Conservation (phyloP, 805 yeast genomes). For the Ogataea kodamae region DNA sequence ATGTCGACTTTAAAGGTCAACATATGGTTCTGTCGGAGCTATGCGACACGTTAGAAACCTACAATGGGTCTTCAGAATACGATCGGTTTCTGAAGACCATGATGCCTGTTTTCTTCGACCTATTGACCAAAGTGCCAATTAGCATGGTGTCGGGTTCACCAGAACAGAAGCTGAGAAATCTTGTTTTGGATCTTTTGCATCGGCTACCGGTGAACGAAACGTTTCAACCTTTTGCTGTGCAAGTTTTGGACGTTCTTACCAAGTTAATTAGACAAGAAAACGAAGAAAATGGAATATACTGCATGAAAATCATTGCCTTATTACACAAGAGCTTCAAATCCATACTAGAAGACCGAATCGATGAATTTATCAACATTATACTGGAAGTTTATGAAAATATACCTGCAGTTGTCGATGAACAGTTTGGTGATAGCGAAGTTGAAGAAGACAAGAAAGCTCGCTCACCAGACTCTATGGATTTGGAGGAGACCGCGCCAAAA, state of each 20-base stretch:
- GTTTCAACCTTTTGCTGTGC: slow-evolving; percentile 64
- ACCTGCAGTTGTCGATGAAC: slow-evolving; percentile 67
- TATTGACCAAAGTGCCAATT: slow-evolving; percentile 67
- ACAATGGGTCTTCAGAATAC: slow-evolving; percentile 78
- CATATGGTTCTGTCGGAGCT: slow-evolving; percentile 75
- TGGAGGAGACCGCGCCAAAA: slow-evolving; percentile 43
- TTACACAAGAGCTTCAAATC: slow-evolving; percentile 81
- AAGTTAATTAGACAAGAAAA: slow-evolving; percentile 69
- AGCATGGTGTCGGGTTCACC: slow-evolving; percentile 61
- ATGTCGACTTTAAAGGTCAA: slow-evolving; percentile 54
- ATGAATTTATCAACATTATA: slow-evolving; percentile 73
- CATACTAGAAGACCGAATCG: slow-evolving; percentile 64
- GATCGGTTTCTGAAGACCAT: slow-evolving; percentile 67
- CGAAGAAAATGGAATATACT: slow-evolving; percentile 91
- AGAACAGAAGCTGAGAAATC: slow-evolving; percentile 75
- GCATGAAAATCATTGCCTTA: slow-evolving; percentile 82
- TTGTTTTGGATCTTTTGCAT: slow-evolving; percentile 74
- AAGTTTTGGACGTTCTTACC: slow-evolving; percentile 57
- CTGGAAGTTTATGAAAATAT: slow-evolving; percentile 75
- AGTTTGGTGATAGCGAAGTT: slow-evolving; percentile 43
- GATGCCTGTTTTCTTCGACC: slow-evolving; percentile 64
- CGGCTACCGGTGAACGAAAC: slow-evolving; percentile 80
- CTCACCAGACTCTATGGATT: slow-evolving; percentile 38
- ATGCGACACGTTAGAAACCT: slow-evolving; percentile 81
- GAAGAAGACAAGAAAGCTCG: slow-evolving; percentile 14